A percentile compares a stretch with the other conserved stretches of the same genome.
phyloP scores from a whole-genome alignment of 257 asterid species.

The Gynochthodes officinalis region DNA sequence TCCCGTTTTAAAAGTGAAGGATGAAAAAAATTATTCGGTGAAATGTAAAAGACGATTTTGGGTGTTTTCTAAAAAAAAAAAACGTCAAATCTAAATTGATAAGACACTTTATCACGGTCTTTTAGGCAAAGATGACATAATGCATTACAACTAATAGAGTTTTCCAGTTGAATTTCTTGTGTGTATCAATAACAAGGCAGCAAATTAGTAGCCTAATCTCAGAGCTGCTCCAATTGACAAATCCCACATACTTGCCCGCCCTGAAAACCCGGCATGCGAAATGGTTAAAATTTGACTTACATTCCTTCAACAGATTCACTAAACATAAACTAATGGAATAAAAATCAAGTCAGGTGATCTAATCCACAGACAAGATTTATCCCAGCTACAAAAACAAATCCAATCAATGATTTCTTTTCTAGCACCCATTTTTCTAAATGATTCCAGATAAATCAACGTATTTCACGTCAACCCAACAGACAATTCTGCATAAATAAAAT shows the following conservation, averaged over 20 bases:
- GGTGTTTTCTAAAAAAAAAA: no score
- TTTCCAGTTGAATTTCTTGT: no score
- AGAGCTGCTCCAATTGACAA: neutral
- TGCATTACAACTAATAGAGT: neutral
- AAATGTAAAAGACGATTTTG: no score
- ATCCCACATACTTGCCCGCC: slow-evolving; percentile 7
- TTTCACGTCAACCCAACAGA: neutral
- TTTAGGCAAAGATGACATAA: neutral
- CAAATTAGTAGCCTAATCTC: neutral
- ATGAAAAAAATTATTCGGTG: no score
- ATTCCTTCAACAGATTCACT: neutral
- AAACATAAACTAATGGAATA: slow-evolving; percentile 4
- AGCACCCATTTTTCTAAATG: neutral
- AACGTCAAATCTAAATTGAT: neutral
- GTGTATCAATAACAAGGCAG: no score
- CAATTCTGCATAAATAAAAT: neutral
- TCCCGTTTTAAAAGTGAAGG: no score
- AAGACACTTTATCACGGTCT: neutral
- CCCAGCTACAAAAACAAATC: neutral
- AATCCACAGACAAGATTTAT: slow-evolving; percentile 11
- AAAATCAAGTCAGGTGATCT: slow-evolving; percentile 5
- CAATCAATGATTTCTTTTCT: neutral
- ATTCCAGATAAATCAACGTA: neutral
- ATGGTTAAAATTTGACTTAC: slow-evolving; percentile 2
- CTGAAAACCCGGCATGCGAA: slow-evolving; percentile 16